A percentile compares a stretch with the other conserved stretches of the same genome.
Evolutionary conservation across 176 grass and related monocot species (phyloP).

Genomic region (Aegilops bicornis): DNA sequence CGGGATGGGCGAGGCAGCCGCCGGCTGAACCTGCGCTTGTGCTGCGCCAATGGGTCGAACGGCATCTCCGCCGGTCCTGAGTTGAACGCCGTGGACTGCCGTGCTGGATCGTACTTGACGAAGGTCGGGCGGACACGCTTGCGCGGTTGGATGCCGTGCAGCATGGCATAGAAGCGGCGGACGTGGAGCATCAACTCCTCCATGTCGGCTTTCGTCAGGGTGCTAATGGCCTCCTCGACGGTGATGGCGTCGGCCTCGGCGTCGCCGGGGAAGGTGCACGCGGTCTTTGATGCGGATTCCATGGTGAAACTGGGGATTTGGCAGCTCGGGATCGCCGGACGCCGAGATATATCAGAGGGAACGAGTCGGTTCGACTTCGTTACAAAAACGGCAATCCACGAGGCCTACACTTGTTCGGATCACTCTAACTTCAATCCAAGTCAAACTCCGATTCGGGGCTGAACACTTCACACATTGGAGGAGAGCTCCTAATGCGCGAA

Average conservation of each 20-base stretch:
- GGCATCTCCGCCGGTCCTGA: not conserved
- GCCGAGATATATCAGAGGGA: not conserved
- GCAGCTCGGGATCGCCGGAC: not conserved
- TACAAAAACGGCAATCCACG: not conserved
- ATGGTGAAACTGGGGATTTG: not conserved
- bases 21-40: slow-evolving; percentile 35
- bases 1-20: slow-evolving; percentile 14
- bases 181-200: slow-evolving; percentile 41
- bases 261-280: slow-evolving; percentile 29
- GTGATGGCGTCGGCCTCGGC: slow-evolving; percentile 40
- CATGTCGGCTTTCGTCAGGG: slow-evolving; percentile 29
- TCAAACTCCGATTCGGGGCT: too few species aligned
- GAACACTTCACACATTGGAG: too few species aligned
- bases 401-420: too few species aligned
- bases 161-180: slow-evolving; percentile 25
- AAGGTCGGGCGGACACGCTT: slow-evolving; percentile 29
- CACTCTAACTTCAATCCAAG: too few species aligned
- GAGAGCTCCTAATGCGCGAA: too few species aligned
- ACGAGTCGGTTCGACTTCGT: not conserved
- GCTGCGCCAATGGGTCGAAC: slow-evolving; percentile 24
- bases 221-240: slow-evolving; percentile 36
- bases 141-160: slow-evolving; percentile 25
- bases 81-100: slow-evolving; percentile 43
- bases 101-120: slow-evolving; percentile 46
- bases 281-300: not conserved